Evolutionary conservation across 306 rosid species (phyloP), one percentile per base, ranked within the genome.

Genomic region (Sechiopsis laciniata): DNA sequence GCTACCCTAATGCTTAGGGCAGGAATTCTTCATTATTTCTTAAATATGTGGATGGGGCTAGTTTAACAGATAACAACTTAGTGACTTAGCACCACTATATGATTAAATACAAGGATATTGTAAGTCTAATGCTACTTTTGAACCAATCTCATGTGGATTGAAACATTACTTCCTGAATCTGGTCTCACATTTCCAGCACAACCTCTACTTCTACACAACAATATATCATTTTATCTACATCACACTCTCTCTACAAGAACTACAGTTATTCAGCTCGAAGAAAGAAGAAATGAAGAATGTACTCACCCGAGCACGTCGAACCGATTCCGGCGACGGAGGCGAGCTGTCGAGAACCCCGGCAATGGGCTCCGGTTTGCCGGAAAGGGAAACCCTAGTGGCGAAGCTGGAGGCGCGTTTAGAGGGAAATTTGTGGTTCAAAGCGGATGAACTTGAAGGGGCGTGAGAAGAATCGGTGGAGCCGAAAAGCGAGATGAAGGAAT

Each of bases 301-400:
- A 83, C 83, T 70, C 86, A 92, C 97, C 96, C 86, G 91, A 83
- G 92, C 71, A 21, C 37, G 89, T 19, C 89, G 82, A 86, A 77
- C 4, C 13, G 71, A 66, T 5, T 84, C 85, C 5, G 72, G 50
- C 19, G 87, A 78, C 71, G 75, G n/a, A 59, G 87, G 40, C 1
- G 93, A 73, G 66, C 75, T 85, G 55, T 79, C 82, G 15, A 82
- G 82, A 19, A 78, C 67, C 80, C 70, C 78, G 37, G 48, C 55
- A 45, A 17, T 15, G 19, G 55, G 82, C 16, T 83, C 85, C 7
- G 83, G 57, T 61, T 58, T 80, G 71, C 83, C 83, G 74, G 88
- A 76, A 15, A 81, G 80, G 40, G 81, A 81, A 72, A 85, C 76
- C 73, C 79, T 83, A 69, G 82, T 20, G 29, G 83, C 17, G 54